Conservation (phyloP, 768 basidiomycete genomes). For the Xerocomellus chrysenteron region DNA sequence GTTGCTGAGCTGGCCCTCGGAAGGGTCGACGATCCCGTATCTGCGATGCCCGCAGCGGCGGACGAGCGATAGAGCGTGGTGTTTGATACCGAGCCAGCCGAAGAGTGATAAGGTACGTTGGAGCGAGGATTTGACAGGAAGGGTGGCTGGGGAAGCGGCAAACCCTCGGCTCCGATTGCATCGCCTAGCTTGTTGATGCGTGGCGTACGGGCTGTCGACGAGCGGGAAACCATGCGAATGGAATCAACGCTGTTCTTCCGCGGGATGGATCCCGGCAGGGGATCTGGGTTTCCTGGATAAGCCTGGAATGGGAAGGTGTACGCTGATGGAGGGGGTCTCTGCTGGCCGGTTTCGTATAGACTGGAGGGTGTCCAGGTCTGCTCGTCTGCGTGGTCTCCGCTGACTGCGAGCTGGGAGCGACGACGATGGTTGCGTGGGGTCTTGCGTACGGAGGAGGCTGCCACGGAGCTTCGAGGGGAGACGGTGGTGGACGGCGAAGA, state of each 20-base stretch:
- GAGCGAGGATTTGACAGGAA: conserved; percentile 36
- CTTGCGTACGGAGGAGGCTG: conserved; percentile 16
- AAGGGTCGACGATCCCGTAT: conserved; percentile 17
- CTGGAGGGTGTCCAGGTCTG: conserved; percentile 15
- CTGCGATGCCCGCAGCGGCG: conserved; percentile 22
- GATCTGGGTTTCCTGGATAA: conserved; percentile 66
- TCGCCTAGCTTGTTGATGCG: conserved; percentile 20
- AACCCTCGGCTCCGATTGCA: conserved; percentile 16
- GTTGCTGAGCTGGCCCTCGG: conserved; percentile 45
- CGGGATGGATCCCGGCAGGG: conserved; percentile 45
- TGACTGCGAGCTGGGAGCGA: conserved; percentile 27
- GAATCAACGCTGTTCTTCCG: conserved; percentile 45
- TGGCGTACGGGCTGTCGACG: conserved; percentile 20
- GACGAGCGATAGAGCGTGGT: conserved; percentile 32
- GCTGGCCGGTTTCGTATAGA: conserved; percentile 8
- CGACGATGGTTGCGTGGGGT: conserved; percentile 22
- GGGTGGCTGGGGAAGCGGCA: conserved; percentile 47
- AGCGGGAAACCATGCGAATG: conserved; percentile 28
- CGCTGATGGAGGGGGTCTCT: conserved; percentile 40
- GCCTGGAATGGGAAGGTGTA: conserved; percentile 56
- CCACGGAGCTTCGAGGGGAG: conserved; percentile 17
- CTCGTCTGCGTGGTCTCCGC: conserved; percentile 17
- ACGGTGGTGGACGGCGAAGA: conserved; percentile 14
- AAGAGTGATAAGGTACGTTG: conserved; percentile 42
- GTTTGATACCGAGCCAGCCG: conserved; percentile 23